Evolutionary conservation across 495 filamentous ascomycete species (phyloP), one percentile per base, ranked within the genome.

Genomic region (Tuber aestivum): DNA sequence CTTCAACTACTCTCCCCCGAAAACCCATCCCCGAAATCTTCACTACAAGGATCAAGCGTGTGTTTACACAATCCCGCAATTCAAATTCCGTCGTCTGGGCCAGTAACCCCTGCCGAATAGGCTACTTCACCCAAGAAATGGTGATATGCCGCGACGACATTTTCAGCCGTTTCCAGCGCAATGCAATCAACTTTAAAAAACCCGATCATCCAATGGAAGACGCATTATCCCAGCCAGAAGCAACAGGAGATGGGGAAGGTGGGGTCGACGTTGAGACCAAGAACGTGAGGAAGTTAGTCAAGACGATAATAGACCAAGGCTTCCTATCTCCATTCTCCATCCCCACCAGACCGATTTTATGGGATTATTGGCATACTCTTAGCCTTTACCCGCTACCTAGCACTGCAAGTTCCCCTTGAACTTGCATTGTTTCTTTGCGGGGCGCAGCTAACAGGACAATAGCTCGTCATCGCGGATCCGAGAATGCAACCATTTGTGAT

Each of bases 301-400:
- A 96, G 82, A 97, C 96, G 0, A 82, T 99, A 41, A 87, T 99
- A n/a, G 94, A 97, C 80, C 95, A 99, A 83, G 93, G 93, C 7
- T 91, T 92, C 50, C 85, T 99, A 9, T 90, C 92, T 0, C 95
- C 95, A 0, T 99, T 97, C 84, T 91, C 92, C 0, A 87, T 93
- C 41, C 85, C 89, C 1, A 85, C 87, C 40, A 88, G 95, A 4
- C 95, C 95, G 1, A 87, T 97, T 18, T 87, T 95, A 72, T 97
- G 95, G 95, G 94, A 97, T 84, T 92, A 91, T 32, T 71, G 69
- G 74, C 74, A 75, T 41, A 56, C 74, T 42, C 68, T 75, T 23
- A 72, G 76, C 70, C 86, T 99, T 21, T 98, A 97, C 82, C 95
- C 95, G 18, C 83, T 98, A 56, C 95, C 95, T 8, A 95, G 91